Conservation (phyloP, 139 green algal genomes). For the Asterochloris erici region DNA sequence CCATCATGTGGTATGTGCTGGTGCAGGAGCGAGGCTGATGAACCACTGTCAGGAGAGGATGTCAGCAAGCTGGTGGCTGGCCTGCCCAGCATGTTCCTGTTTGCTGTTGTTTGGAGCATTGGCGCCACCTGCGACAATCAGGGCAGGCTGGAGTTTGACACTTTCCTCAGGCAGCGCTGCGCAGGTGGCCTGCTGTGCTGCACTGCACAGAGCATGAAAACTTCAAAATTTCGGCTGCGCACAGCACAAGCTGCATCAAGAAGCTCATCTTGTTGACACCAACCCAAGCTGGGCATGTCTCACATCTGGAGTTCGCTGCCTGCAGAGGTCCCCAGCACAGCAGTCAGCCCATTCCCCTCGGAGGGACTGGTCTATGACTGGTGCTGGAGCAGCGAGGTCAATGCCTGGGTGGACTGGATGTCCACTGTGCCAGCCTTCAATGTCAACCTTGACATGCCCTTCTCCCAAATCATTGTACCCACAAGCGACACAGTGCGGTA, state of each 20-base stretch:
- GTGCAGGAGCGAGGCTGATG: conserved; percentile 24
- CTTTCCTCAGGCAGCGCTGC: conserved; percentile 24
- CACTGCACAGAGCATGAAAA: neutral
- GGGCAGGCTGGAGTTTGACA: conserved; percentile 55
- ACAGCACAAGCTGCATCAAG: no score
- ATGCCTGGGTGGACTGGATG: conserved; percentile 19
- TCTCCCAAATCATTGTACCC: conserved; percentile 23
- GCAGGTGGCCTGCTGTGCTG: neutral
- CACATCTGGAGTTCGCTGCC: no score
- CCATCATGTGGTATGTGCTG: neutral
- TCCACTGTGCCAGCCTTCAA: conserved; percentile 3
- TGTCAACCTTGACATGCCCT: neutral
- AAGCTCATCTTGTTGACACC: no score
- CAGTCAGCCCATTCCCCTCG: neutral
- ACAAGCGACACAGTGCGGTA: conserved; percentile 18
- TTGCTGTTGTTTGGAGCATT: conserved; percentile 72
- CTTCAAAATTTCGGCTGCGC: no score
- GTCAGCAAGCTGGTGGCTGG: conserved; percentile 25
- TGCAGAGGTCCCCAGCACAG: no score
- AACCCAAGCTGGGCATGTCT: no score
- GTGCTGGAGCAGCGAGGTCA: conserved; percentile 1
- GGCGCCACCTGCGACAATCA: conserved; percentile 66
- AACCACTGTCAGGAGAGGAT: conserved; percentile 47
- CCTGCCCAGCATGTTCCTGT: conserved; percentile 63
- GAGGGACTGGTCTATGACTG: conserved; percentile 16